Base-by-base conservation (phyloP, 2,329 filamentous ascomycete genomes). In the Lasiodiplodia citricola region DNA sequence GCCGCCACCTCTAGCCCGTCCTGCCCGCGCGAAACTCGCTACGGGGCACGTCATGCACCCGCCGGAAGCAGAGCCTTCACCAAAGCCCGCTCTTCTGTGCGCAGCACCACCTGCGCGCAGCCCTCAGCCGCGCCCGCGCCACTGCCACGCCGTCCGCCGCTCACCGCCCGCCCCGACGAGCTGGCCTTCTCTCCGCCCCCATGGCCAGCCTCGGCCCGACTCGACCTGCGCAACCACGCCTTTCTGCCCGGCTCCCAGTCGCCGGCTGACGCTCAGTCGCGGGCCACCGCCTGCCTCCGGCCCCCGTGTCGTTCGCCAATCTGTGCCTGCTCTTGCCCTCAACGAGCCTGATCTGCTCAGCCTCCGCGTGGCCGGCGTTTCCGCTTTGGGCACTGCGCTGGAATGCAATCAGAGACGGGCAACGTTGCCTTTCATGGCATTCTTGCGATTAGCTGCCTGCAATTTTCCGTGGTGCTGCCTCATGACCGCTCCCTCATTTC, bases 261-360 rank as follows among this genome's bases (percentile, higher is more conserved):
- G 94, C 38, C 70, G 80, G 6, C 82, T 93, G 64, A 92, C 91
- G 2, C 82, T 91, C 75, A 81, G 86, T 3, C 85, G 87, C 8
- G 83, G 21, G 41, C 56, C 57, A 60, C 81, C 71, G 66, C 77
- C 35, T 25, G 52, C 52, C 16, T 28, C 7, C 6, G 52, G 52
- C 28, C 73, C 47, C 73, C 79, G 68, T 65, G 75, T 75, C 28
- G 78, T 90, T 95, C 38, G 91, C 90, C 54, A 94, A 93, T 79
- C 83, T 94, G 71, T 95, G 94, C 80, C 79, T 94, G 50, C 86
- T 92, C 69, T 92, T 94, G 88, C 91, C 67, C 80, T 95, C 74
- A 93, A 91, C 80, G 92, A 96, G 80, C 1, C 83, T 94, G 31
- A 82, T 94, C 4, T 80, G 31, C 31, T 90, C 56, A 89, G 86